phyloP scores from a whole-genome alignment of 768 basidiomycete species.

The Lactifluus pinguis region DNA sequence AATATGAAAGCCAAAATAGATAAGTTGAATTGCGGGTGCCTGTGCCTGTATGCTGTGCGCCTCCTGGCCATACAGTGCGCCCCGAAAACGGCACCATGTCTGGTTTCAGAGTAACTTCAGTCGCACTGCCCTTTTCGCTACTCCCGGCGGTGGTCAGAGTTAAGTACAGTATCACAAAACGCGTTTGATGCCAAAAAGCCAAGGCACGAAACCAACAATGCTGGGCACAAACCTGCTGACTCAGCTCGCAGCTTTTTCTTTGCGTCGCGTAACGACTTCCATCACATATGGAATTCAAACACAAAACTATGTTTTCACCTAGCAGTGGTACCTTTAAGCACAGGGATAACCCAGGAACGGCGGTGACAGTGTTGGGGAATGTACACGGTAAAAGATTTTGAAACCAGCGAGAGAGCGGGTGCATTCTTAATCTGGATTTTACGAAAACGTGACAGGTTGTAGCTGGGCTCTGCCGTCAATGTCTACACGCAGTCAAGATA shows the following conservation, averaged over 20 bases:
- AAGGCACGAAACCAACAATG: too few relatives aligned
- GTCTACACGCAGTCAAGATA: background rate
- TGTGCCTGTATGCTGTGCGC: conserved; percentile 14
- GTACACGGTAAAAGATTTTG: background rate
- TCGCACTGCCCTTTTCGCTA: background rate
- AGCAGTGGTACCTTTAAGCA: too few relatives aligned
- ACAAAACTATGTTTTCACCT: background rate
- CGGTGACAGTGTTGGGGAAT: background rate
- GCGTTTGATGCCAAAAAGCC: too few relatives aligned
- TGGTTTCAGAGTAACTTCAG: too few relatives aligned
- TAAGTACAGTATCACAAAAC: too few relatives aligned
- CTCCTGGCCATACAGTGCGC: background rate
- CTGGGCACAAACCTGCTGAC: background rate
- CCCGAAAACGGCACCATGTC: background rate
- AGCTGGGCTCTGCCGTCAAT: background rate
- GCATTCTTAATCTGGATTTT: background rate
- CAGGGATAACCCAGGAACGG: background rate
- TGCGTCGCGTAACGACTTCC: too few relatives aligned
- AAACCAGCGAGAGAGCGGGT: background rate
- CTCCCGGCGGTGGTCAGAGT: background rate
- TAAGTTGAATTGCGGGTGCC: background rate
- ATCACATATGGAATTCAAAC: background rate
- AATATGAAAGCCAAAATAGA: background rate
- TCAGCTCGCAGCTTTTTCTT: background rate
- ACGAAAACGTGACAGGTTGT: background rate